phyloP scores from a whole-genome alignment of 1,284 basidiomycete species.

The Dichomitus squalens region DNA sequence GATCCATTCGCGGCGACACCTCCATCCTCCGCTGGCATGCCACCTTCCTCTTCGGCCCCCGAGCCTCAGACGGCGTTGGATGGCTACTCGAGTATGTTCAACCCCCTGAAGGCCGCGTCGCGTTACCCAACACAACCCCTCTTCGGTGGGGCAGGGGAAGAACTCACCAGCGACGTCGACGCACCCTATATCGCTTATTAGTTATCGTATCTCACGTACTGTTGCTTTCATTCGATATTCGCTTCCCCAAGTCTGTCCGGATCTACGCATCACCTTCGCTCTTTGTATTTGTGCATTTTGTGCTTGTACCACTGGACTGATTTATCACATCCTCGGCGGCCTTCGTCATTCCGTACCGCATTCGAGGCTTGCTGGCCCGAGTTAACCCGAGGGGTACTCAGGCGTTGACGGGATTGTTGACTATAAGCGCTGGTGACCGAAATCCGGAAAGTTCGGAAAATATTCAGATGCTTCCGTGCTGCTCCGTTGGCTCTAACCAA shows the following conservation, averaged over 20 bases:
- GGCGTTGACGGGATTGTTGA: not conserved
- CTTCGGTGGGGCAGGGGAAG: conserved; percentile 8
- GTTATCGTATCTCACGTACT: not conserved
- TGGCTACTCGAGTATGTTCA: conserved; percentile 23
- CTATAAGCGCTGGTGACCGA: too few species aligned
- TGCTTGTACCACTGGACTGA: conserved; percentile 14
- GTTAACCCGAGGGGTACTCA: not conserved
- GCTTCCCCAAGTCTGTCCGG: conserved; percentile 1
- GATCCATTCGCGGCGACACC: conserved; percentile 21
- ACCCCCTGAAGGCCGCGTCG: conserved; percentile 17
- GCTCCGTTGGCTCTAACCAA: conserved; percentile 15
- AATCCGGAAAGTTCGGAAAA: conserved; percentile 1
- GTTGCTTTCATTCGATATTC: conserved; percentile 6
- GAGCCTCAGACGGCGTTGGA: conserved; percentile 12
- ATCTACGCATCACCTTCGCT: conserved; percentile 3
- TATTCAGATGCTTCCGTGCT: conserved; percentile 10
- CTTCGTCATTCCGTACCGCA: not conserved
- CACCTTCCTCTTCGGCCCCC: conserved; percentile 1
- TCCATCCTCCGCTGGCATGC: conserved; percentile 7
- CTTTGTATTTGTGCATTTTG: conserved; percentile 14
- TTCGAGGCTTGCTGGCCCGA: not conserved
- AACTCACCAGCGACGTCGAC: not conserved
- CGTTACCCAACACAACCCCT: conserved; percentile 16
- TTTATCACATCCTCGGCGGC: conserved; percentile 1
- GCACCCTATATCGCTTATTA: not conserved